These are phyloP conservation scores for Porcisia hertigi DNA, from an alignment of 208 protist species.

Conservation along the genomic window DNA sequence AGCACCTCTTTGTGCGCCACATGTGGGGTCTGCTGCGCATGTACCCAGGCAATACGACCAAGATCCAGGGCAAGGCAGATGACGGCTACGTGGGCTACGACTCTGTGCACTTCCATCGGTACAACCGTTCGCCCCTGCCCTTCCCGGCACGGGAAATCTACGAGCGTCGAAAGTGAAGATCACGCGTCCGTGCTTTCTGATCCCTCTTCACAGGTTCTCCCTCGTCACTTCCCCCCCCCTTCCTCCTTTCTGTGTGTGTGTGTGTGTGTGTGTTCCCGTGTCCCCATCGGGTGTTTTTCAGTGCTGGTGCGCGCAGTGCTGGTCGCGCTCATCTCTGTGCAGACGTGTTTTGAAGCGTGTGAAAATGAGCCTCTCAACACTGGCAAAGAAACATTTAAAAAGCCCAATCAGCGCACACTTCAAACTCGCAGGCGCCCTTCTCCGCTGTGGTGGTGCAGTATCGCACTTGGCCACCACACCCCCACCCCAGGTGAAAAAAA, in stretches of 20 bases:
- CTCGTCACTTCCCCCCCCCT: no score
- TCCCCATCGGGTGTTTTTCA: background rate
- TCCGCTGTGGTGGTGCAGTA: no score
- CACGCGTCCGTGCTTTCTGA: background rate
- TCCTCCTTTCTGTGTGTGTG: background rate
- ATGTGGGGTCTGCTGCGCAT: slow-evolving; percentile 82
- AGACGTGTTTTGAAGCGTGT: no score
- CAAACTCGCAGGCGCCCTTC: no score
- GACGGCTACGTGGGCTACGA: slow-evolving; percentile 90
- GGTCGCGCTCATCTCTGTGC: background rate
- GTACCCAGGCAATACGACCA: slow-evolving; percentile 87
- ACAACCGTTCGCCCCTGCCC: slow-evolving; percentile 81
- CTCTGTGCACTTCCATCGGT: slow-evolving; percentile 80
- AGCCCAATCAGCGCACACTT: no score
- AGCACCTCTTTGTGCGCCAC: slow-evolving; percentile 89
- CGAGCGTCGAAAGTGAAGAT: slow-evolving; percentile 73
- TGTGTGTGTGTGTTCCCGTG: background rate
- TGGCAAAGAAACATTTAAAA: no score
- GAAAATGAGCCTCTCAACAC: no score
- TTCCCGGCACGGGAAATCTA: slow-evolving; percentile 89
- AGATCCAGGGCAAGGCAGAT: slow-evolving; percentile 83
- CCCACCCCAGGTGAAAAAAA: no score
- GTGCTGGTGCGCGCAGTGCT: background rate
- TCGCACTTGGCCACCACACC: no score
- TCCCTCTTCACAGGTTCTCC: slow-evolving; percentile 1